A percentile compares a stretch with the other conserved stretches of the same genome.
phyloP scores from a whole-genome alignment of 1,139 yeast species.

The Lizanozyma gosingica region DNA sequence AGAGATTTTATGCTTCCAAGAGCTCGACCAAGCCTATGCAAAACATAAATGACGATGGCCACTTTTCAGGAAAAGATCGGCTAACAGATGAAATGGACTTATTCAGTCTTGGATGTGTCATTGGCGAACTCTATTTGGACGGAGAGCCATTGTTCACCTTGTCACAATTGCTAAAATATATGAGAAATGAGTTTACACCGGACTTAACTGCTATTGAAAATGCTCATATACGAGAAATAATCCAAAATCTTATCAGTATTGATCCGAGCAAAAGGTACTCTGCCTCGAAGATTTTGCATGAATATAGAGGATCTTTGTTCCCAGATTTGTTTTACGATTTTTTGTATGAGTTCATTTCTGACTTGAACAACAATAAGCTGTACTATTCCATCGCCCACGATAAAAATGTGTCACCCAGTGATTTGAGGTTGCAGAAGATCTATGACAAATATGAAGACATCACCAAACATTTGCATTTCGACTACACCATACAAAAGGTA shows the following conservation, averaged over 20 bases:
- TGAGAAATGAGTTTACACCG: constrained; percentile 59
- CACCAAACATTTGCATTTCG: constrained; percentile 37
- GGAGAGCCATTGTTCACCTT: constrained; percentile 82
- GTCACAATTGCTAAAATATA: constrained; percentile 79
- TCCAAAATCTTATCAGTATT: constrained; percentile 51
- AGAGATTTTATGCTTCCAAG: constrained; percentile 51
- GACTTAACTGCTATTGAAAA: constrained; percentile 49
- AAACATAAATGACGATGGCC: constrained; percentile 21
- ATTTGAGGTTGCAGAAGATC: constrained; percentile 49
- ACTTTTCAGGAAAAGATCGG: constrained; percentile 16
- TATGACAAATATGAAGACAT: constrained; percentile 49
- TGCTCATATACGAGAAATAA: constrained; percentile 39
- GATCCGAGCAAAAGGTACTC: constrained; percentile 53
- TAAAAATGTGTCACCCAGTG: constrained; percentile 34
- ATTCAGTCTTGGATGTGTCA: constrained; percentile 85
- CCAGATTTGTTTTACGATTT: constrained; percentile 68
- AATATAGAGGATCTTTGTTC: constrained; percentile 45
- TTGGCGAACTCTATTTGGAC: constrained; percentile 81
- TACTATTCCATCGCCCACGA: constrained; percentile 6
- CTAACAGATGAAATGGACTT: constrained; percentile 71
- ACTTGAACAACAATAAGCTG: constrained; percentile 18
- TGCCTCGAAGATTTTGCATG: constrained; percentile 44
- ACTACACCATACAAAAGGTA: constrained; percentile 12
- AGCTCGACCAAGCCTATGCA: constrained; percentile 8
- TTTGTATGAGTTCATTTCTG: constrained; percentile 56